Conservation (phyloP, 306 rosid species). For the Cicer yamashitae region DNA sequence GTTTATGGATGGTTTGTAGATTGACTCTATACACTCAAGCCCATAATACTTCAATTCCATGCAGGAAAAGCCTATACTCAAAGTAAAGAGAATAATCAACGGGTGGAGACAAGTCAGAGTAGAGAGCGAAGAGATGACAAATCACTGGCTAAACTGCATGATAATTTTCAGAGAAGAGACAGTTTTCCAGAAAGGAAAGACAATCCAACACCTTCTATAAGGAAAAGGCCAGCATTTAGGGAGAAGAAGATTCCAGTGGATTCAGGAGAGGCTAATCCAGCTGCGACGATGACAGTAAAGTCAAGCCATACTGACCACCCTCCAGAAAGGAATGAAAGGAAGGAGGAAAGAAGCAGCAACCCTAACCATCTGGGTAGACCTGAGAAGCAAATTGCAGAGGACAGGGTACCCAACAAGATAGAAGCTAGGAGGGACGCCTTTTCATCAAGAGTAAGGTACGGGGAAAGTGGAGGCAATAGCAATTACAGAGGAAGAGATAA, state of each 20-base stretch:
- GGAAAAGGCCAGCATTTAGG: conserved; percentile 85
- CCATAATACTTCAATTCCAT: not conserved
- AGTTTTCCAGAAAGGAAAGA: conserved; percentile 62
- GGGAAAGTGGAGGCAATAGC: conserved; percentile 49
- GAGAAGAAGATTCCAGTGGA: conserved; percentile 73
- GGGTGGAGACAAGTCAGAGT: conserved; percentile 51
- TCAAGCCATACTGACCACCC: conserved; percentile 51
- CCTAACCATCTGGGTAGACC: conserved; percentile 58
- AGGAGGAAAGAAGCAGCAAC: conserved; percentile 66
- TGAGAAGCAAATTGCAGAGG: conserved; percentile 59
- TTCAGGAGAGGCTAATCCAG: conserved; percentile 54
- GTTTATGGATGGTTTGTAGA: conserved; percentile 33
- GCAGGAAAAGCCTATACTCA: conserved; percentile 48
- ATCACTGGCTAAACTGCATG: conserved; percentile 51
- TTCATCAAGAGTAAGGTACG: conserved; percentile 67
- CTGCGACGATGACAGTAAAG: conserved; percentile 52
- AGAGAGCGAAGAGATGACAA: conserved; percentile 63
- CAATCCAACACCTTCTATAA: conserved; percentile 52
- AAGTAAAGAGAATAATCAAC: conserved; percentile 53
- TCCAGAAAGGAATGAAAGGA: conserved; percentile 61
- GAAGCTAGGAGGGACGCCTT: conserved; percentile 62
- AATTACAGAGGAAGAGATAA: conserved; percentile 71
- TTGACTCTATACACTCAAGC: conserved; percentile 25
- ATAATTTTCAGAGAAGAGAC: conserved; percentile 55
- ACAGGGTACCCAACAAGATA: conserved; percentile 49